Conservation (phyloP, 176 grass and related monocot genomes). For the Themeda triandra region DNA sequence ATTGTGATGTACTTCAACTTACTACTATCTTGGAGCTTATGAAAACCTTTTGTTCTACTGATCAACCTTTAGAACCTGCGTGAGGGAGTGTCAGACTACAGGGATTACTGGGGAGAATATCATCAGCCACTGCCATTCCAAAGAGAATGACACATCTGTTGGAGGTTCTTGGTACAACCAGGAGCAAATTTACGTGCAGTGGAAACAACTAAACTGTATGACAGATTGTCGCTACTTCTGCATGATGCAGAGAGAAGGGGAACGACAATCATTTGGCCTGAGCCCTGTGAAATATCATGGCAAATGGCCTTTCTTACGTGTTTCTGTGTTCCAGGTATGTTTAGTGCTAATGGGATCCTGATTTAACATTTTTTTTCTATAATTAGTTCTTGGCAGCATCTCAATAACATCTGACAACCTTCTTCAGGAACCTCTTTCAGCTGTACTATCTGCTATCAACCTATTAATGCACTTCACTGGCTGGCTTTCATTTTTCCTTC, state of each 20-base stretch:
- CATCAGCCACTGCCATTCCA: conserved; percentile 49
- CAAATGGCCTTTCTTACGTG: conserved; percentile 75
- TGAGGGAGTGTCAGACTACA: conserved; percentile 60
- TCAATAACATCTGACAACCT: conserved; percentile 9
- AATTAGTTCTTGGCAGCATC: neutral
- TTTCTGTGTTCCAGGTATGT: conserved; percentile 79
- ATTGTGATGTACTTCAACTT: neutral
- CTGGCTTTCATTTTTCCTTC: conserved; percentile 67
- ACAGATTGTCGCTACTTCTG: conserved; percentile 79
- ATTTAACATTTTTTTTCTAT: neutral
- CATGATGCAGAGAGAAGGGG: conserved; percentile 79
- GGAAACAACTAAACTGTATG: conserved; percentile 76
- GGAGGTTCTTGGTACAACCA: conserved; percentile 60
- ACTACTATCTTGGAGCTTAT: conserved; percentile 1
- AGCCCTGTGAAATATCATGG: conserved; percentile 87
- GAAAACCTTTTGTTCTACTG: neutral
- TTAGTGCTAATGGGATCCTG: conserved; percentile 9
- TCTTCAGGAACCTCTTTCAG: conserved; percentile 76
- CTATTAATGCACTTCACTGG: conserved; percentile 71
- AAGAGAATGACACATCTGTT: conserved; percentile 29
- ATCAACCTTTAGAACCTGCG: conserved; percentile 58
- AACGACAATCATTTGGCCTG: conserved; percentile 60
- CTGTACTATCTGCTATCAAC: conserved; percentile 65
- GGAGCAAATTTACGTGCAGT: conserved; percentile 65
- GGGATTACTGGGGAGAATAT: conserved; percentile 40